Conservation (phyloP, 805 yeast species). For the Zygotorulaspora florentina region DNA sequence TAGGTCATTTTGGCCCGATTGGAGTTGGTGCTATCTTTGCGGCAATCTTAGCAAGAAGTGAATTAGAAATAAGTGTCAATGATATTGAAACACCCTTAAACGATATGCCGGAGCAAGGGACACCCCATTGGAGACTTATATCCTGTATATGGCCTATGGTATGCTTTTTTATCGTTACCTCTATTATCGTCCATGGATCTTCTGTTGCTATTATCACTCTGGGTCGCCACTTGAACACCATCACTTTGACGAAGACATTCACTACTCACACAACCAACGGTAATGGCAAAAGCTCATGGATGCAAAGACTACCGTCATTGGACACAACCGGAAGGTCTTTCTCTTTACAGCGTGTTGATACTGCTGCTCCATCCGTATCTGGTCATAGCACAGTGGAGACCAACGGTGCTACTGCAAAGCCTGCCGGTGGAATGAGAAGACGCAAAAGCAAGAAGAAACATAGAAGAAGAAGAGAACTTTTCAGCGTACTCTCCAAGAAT, state of each 20-base stretch:
- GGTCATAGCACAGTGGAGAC: conserved; percentile 48
- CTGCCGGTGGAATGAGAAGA: conserved; percentile 70
- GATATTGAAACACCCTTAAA: conserved; percentile 55
- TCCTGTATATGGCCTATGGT: conserved; percentile 78
- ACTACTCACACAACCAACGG: conserved; percentile 64
- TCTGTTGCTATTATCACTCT: conserved; percentile 71
- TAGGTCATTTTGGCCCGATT: conserved; percentile 95
- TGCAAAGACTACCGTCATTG: conserved; percentile 76
- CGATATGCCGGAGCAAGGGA: conserved; percentile 42
- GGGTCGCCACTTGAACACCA: conserved; percentile 84
- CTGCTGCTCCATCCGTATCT: conserved; percentile 41
- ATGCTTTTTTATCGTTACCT: conserved; percentile 72
- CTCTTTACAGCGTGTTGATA: conserved; percentile 80
- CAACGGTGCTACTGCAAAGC: conserved; percentile 59
- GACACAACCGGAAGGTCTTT: conserved; percentile 65
- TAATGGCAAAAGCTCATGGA: conserved; percentile 62
- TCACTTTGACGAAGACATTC: conserved; percentile 88
- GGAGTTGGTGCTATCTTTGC: conserved; percentile 94
- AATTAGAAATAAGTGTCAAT: conserved; percentile 52
- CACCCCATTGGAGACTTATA: conserved; percentile 55
- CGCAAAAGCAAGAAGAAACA: conserved; percentile 38
- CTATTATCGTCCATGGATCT: conserved; percentile 87
- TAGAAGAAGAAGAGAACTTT: conserved; percentile 32
- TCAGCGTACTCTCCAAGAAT: conserved; percentile 15
- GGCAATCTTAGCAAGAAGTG: conserved; percentile 70